A percentile compares a stretch with the other conserved stretches of the same genome.
These are phyloP conservation scores for Senna tora DNA, from an alignment of 306 rosid species.

Conservation along the genomic window DNA sequence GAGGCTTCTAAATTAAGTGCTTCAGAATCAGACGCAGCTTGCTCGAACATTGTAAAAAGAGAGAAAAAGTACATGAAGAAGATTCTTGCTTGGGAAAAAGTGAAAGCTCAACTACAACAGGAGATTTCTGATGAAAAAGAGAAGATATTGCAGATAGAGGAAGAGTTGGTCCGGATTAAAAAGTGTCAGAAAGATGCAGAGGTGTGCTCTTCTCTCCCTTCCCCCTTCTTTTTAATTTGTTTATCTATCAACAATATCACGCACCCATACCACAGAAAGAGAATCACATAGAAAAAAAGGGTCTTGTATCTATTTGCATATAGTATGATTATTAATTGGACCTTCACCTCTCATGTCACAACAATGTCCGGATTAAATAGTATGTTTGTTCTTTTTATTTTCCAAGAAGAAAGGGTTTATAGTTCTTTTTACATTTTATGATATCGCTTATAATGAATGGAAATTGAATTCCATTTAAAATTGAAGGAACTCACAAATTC, in stretches of 20 bases:
- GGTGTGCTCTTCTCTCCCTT: constrained; percentile 53
- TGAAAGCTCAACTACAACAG: constrained; percentile 76
- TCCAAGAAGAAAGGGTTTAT: too few species aligned
- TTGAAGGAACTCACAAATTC: not conserved
- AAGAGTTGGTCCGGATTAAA: constrained; percentile 55
- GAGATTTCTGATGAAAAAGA: constrained; percentile 72
- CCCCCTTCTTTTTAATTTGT: not conserved
- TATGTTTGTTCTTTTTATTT: too few species aligned
- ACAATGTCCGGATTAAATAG: not conserved
- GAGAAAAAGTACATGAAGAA: constrained; percentile 84
- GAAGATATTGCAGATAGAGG: constrained; percentile 68
- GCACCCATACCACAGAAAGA: constrained; percentile 1
- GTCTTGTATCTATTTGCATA: constrained; percentile 33
- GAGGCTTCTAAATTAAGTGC: constrained; percentile 98
- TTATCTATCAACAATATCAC: constrained; percentile 26
- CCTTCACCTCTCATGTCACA: constrained; percentile 20
- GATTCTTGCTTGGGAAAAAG: constrained; percentile 95
- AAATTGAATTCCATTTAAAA: constrained; percentile 24
- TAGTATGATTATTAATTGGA: constrained; percentile 18
- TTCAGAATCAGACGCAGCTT: constrained; percentile 75
- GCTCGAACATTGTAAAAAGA: constrained; percentile 87
- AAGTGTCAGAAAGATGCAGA: constrained; percentile 73
- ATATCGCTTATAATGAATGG: constrained; percentile 14
- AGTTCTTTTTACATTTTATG: constrained; percentile 18
- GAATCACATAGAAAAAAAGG: not conserved